These are phyloP conservation scores for Herpetomonas tarakana DNA, from an alignment of 208 protist genomes.

Conservation along the genomic window DNA sequence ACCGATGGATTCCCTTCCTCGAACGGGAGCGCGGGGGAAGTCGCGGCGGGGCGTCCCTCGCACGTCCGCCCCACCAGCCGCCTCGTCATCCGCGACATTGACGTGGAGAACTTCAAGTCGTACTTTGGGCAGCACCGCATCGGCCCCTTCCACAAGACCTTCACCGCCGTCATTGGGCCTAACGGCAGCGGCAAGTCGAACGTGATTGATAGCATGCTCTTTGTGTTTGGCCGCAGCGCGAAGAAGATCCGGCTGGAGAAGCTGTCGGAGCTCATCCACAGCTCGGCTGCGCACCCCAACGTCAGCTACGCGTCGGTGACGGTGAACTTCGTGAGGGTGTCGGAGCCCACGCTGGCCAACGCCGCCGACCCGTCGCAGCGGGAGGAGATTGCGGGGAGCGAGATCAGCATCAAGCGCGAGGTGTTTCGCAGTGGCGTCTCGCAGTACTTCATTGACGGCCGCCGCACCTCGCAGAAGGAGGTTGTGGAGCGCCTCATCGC, in stretches of 20 bases:
- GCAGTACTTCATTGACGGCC: conserved; percentile 94
- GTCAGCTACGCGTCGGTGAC: conserved; percentile 93
- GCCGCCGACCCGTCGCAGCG: conserved; percentile 65
- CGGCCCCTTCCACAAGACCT: conserved; percentile 99
- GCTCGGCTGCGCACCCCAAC: conserved; percentile 93
- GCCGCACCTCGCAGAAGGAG: conserved; percentile 64
- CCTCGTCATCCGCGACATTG: conserved; percentile 98
- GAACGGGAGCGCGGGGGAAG: too few species aligned
- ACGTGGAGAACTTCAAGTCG: conserved; percentile 99
- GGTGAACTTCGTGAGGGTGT: conserved; percentile 97
- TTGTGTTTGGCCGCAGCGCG: conserved; percentile 99
- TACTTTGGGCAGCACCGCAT: conserved; percentile 98
- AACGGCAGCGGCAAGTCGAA: conserved; percentile 99
- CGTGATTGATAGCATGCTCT: conserved; percentile 99
- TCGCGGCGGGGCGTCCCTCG: neutral
- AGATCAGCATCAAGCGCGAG: conserved; percentile 94
- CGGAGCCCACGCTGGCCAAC: conserved; percentile 65
- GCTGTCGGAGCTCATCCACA: conserved; percentile 99
- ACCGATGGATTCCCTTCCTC: too few species aligned
- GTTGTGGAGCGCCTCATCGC: conserved; percentile 90
- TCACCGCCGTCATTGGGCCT: conserved; percentile 99
- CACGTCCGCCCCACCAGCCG: conserved; percentile 18
- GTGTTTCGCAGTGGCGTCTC: conserved; percentile 89
- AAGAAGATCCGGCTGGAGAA: conserved; percentile 98
- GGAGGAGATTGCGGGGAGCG: conserved; percentile 84